Evolutionary conservation across 129 eudicot genomes (phyloP), one percentile per base, ranked within the genome.

Genomic region (Artemisia argyi): DNA sequence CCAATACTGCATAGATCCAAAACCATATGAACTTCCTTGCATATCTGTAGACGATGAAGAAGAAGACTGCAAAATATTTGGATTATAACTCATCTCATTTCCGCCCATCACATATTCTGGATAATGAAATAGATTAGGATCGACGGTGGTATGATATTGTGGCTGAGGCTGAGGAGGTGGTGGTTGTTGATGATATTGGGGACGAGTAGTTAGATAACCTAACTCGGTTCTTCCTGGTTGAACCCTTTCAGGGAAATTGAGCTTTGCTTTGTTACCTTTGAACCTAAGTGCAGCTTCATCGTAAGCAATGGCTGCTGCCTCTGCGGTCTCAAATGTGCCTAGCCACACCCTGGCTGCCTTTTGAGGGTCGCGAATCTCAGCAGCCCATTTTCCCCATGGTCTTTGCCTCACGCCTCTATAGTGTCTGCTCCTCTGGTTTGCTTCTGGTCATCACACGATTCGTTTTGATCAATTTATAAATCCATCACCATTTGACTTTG

Each of bases 301-400:
- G 61, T 91, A 91, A 32, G 97, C 97, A 16, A 84, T 74, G 18
- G 97, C 97, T 11, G 97, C 97, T 7, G 84, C 97, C 78, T 91
- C 93, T 0, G 97, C 96, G 0, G 96, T 86, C 46, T 91, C 97
- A 15, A 91, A 91, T 2, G 97, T 91, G 4, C 97, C 97, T 0
- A 91, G 88, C 97, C 97, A 91, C 20, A 88, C 96, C 47, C 96
- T 73, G 0, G 96, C 93, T 2, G 96, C 96, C 80, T 91, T 91
- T 30, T 86, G 83, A 0, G 96, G 97, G 67, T 88, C 97, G 0
- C 97, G 86, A 7, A 91, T 91, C 71, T 91, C 97, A 0, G 97
- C 97, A 0, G 97, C 97, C 97, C 97, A 91, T 75, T 91, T 91
- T 0, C 97, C 95, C 95, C 97, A 91, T 24, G 97, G 97, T 64